A percentile compares a stretch with the other conserved stretches of the same genome.
These are phyloP conservation scores for Geoglossum cookeanum DNA, from an alignment of 2,329 filamentous ascomycete genomes.

Conservation along the genomic window DNA sequence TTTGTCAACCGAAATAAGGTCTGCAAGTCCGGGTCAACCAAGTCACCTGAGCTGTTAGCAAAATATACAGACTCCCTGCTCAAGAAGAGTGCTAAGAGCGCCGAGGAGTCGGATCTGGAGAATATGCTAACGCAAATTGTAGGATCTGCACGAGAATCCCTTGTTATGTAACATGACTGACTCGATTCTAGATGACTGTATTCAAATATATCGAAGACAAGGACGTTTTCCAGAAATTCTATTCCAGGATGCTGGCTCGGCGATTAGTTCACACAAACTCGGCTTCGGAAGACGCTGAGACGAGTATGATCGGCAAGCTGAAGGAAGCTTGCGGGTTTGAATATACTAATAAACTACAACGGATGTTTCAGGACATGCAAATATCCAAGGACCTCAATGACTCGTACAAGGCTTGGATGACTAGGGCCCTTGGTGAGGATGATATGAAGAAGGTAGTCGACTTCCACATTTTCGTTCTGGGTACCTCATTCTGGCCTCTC, in stretches of 20 bases:
- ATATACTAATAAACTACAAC: slow-evolving; percentile 97
- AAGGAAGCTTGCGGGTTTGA: slow-evolving; percentile 98
- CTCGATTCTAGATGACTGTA: slow-evolving; percentile 52
- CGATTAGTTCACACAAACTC: slow-evolving; percentile 89
- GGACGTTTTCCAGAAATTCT: slow-evolving; percentile 99
- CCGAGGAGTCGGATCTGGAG: slow-evolving; percentile 87
- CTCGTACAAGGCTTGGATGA: slow-evolving; percentile 64
- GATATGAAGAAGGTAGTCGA: slow-evolving; percentile 55
- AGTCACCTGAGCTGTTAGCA: slow-evolving; percentile 82
- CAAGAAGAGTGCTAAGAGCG: slow-evolving; percentile 81
- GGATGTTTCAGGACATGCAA: slow-evolving; percentile 99
- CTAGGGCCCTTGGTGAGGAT: slow-evolving; percentile 42
- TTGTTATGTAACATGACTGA: not conserved
- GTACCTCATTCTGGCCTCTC: slow-evolving; percentile 94
- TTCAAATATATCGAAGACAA: slow-evolving; percentile 99
- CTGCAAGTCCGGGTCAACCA: slow-evolving; percentile 82
- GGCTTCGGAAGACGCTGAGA: slow-evolving; percentile 91
- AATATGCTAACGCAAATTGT: slow-evolving; percentile 63
- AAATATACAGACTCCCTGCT: slow-evolving; percentile 89
- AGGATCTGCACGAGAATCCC: not conserved
- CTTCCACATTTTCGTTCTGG: slow-evolving; percentile 78
- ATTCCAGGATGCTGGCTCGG: slow-evolving; percentile 88
- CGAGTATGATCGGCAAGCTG: slow-evolving; percentile 97
- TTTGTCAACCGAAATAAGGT: slow-evolving; percentile 97
- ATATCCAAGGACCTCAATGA: slow-evolving; percentile 94